Evolutionary conservation across 139 green algal species (phyloP), one percentile per base, ranked within the genome.

Genomic region (Nannochloris sp.): DNA sequence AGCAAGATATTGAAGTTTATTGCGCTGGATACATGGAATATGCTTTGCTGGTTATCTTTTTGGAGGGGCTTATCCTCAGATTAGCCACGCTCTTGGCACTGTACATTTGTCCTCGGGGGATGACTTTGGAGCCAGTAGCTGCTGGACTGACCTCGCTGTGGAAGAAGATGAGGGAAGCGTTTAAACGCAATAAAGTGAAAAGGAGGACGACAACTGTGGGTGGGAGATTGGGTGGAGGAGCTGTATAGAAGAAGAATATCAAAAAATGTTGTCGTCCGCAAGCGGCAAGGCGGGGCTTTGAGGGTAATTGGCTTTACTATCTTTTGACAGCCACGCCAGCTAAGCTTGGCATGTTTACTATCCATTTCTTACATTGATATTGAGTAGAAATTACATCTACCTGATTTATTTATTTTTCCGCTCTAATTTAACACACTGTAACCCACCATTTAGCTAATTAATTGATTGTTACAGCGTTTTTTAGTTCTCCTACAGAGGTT

Each of bases 1-100:
- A 64, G 62, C 62, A 66, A 37, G 61, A 76, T 42, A 61, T 72
- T 24, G 14, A 5, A 2, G 14, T 61, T 13, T 76, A 76, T 56
- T 76, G 69, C 69, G 31, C 10, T 14, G 64, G 64, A 53, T 36
- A 60, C 6, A 31, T 65, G 6, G 39, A 35, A 4, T 36, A 39
- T 2, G 62, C n/a, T 13, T 51, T 75, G 36, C 25, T 75, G 2
- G 39, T 75, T 23, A 27, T 75, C 36, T 9, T 32, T 19, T 36
- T 6, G 2, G 37, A 70, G 38, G 68, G 68, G 24, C 14, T 38
- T 13, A 48, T 65, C 5, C 51, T 75, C 39, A 53, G 68, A 31
- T 14, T 75, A 34, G 39, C 57, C 4, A 66, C 61, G 19, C 32
- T 67, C 8, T 15, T 71, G 19, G 61, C 68, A 6, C 24, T 75